phyloP scores from a whole-genome alignment of 345 rosid species.

The Cardiospermum halicacabum region DNA sequence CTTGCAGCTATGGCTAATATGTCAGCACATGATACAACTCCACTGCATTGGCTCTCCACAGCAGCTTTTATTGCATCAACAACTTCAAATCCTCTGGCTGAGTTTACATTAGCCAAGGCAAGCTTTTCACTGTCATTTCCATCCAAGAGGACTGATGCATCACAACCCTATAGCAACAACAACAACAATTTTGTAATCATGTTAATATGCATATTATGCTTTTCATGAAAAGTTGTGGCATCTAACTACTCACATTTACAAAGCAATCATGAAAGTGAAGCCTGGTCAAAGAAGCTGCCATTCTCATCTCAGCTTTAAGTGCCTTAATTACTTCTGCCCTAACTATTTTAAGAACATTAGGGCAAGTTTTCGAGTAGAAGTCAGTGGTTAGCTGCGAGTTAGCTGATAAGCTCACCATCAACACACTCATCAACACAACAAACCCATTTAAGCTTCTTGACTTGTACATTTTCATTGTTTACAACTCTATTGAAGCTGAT shows the following conservation, averaged over 20 bases:
- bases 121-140: slow-evolving; percentile 25
- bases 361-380: slow-evolving; percentile 52
- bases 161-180: slow-evolving; percentile 25
- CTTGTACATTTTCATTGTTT: slow-evolving; percentile 26
- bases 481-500: not conserved
- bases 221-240: not conserved
- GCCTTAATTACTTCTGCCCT: slow-evolving; percentile 41
- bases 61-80: slow-evolving; percentile 46
- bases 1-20: slow-evolving; percentile 66
- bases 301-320: slow-evolving; percentile 47
- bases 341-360: slow-evolving; percentile 37
- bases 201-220: slow-evolving; percentile 2
- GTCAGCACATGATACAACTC: slow-evolving; percentile 73
- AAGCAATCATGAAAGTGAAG: slow-evolving; percentile 77
- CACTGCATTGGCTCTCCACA: slow-evolving; percentile 62
- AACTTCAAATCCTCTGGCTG: slow-evolving; percentile 30
- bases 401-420: slow-evolving; percentile 31
- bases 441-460: slow-evolving; percentile 17
- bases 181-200: not conserved
- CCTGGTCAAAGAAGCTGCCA: slow-evolving; percentile 67
- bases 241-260: slow-evolving; percentile 48
- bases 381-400: slow-evolving; percentile 41
- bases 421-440: slow-evolving; percentile 16
- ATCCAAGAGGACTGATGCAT: slow-evolving; percentile 27
- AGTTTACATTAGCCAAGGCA: slow-evolving; percentile 12